Conservation (phyloP, 2,329 filamentous ascomycete species). For the Aspergillus sp. region DNA sequence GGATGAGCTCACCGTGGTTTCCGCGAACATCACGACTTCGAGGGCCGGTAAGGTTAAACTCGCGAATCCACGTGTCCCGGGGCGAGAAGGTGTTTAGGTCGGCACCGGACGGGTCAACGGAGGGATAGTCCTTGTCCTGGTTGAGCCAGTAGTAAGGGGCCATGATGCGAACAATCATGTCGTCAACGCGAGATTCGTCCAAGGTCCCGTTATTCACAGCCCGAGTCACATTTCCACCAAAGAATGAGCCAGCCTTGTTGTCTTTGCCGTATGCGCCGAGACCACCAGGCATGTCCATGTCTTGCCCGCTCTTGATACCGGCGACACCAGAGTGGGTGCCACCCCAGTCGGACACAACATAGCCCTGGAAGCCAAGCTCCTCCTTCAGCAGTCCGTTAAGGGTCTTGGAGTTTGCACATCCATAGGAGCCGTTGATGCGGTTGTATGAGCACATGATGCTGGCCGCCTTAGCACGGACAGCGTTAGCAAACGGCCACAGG, state of each 20-base stretch:
- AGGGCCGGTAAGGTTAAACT: slow-evolving; percentile 17
- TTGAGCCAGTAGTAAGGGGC: slow-evolving; percentile 47
- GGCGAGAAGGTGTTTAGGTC: slow-evolving; percentile 15
- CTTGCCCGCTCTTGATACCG: slow-evolving; percentile 48
- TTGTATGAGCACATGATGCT: slow-evolving; percentile 51
- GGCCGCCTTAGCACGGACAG: slow-evolving; percentile 64
- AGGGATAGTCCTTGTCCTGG: slow-evolving; percentile 41
- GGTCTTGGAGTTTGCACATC: slow-evolving; percentile 49
- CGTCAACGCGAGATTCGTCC: slow-evolving; percentile 42
- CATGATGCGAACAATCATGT: slow-evolving; percentile 50
- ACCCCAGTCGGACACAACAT: slow-evolving; percentile 47
- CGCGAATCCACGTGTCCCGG: slow-evolving; percentile 14
- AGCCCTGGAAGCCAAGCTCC: slow-evolving; percentile 53
- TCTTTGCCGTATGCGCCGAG: slow-evolving; percentile 30
- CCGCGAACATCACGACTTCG: slow-evolving; percentile 59
- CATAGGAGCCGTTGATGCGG: slow-evolving; percentile 47
- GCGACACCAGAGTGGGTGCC: slow-evolving; percentile 48
- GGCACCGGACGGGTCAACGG: slow-evolving; percentile 28
- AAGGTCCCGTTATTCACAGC: slow-evolving; percentile 42
- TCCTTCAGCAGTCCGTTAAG: slow-evolving; percentile 51
- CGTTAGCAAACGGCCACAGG: slow-evolving; percentile 52
- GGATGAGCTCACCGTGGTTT: slow-evolving; percentile 68
- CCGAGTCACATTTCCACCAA: slow-evolving; percentile 18
- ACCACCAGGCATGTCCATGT: slow-evolving; percentile 29
- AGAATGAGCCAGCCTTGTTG: slow-evolving; percentile 37